phyloP scores from a whole-genome alignment of 1,284 basidiomycete genomes.

The Cerrena zonata region DNA sequence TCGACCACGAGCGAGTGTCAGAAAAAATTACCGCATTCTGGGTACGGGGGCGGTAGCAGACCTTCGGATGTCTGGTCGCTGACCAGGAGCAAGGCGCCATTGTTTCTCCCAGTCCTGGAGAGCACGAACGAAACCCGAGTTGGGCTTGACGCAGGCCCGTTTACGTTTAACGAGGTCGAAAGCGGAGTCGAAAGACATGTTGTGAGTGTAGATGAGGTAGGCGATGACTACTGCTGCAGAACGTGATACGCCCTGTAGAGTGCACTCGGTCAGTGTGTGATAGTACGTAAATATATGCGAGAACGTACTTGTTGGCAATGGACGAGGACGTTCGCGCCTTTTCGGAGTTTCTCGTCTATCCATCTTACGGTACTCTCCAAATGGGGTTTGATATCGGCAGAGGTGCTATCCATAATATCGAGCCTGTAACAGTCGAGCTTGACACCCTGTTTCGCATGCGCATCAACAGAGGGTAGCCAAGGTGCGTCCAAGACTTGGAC shows the following conservation, averaged over 20 bases:
- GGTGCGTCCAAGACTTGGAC: constrained; percentile 68
- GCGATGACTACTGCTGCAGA: constrained; percentile 63
- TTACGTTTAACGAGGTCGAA: constrained; percentile 49
- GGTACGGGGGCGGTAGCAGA: not conserved
- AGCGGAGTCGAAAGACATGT: constrained; percentile 64
- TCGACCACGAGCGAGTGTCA: not conserved
- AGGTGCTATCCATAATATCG: constrained; percentile 52
- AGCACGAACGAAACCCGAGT: constrained; percentile 45
- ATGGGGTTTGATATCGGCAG: constrained; percentile 48
- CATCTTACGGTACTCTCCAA: constrained; percentile 52
- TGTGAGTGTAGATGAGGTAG: constrained; percentile 58
- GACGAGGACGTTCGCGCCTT: constrained; percentile 54
- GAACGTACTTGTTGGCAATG: constrained; percentile 60
- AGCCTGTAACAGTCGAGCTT: constrained; percentile 55
- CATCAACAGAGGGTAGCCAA: constrained; percentile 56
- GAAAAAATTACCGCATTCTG: not conserved
- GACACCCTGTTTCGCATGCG: constrained; percentile 38
- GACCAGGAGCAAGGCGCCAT: not conserved
- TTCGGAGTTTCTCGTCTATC: constrained; percentile 44
- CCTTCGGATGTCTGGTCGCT: not conserved
- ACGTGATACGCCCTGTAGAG: constrained; percentile 56
- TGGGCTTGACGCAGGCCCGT: constrained; percentile 66
- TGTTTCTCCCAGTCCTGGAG: constrained; percentile 9
- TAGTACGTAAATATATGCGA: not conserved
- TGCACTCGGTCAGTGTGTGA: constrained; percentile 27